These are phyloP conservation scores for Pythium insidiosum DNA, from an alignment of 352 stramenopile species.

Conservation along the genomic window DNA sequence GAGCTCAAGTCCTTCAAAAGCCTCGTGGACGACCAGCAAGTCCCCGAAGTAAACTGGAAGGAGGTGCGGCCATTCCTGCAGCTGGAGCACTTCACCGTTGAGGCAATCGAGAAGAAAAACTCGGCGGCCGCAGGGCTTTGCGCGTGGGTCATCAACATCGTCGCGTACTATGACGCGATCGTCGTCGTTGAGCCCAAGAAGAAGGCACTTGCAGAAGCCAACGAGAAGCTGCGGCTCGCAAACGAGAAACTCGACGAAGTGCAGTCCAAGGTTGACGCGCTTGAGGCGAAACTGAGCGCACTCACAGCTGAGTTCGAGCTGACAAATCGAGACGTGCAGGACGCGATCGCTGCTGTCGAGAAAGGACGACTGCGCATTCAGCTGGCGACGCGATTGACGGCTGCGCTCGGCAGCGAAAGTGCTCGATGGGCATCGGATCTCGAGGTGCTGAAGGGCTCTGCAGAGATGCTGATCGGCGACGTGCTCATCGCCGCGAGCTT, in stretches of 20 bases:
- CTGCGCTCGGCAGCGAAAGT: slow-evolving; percentile 90
- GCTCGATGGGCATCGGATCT: slow-evolving; percentile 87
- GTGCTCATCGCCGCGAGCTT: slow-evolving; percentile 90
- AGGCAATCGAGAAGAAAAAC: slow-evolving; percentile 81
- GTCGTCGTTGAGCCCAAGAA: slow-evolving; percentile 92
- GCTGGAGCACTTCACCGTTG: slow-evolving; percentile 73
- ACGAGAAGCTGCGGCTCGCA: slow-evolving; percentile 71
- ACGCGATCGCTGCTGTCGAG: slow-evolving; percentile 85
- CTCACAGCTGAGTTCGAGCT: slow-evolving; percentile 80
- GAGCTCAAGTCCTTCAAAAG: slow-evolving; percentile 82
- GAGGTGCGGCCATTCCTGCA: slow-evolving; percentile 75
- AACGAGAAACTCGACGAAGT: slow-evolving; percentile 86
- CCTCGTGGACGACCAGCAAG: slow-evolving; percentile 50
- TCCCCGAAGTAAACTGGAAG: slow-evolving; percentile 76
- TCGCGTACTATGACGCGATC: slow-evolving; percentile 93
- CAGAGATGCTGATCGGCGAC: slow-evolving; percentile 83
- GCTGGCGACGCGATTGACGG: slow-evolving; percentile 87
- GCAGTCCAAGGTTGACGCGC: slow-evolving; percentile 78
- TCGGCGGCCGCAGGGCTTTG: slow-evolving; percentile 68
- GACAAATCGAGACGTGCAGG: slow-evolving; percentile 85
- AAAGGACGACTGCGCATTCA: slow-evolving; percentile 85
- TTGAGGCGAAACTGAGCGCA: slow-evolving; percentile 82
- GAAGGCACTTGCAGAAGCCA: slow-evolving; percentile 61
- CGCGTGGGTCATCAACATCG: slow-evolving; percentile 88
- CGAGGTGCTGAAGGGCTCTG: slow-evolving; percentile 55